These are phyloP conservation scores for Musa itinerans DNA, from an alignment of 176 grass and related monocot species.

Conservation along the genomic window DNA sequence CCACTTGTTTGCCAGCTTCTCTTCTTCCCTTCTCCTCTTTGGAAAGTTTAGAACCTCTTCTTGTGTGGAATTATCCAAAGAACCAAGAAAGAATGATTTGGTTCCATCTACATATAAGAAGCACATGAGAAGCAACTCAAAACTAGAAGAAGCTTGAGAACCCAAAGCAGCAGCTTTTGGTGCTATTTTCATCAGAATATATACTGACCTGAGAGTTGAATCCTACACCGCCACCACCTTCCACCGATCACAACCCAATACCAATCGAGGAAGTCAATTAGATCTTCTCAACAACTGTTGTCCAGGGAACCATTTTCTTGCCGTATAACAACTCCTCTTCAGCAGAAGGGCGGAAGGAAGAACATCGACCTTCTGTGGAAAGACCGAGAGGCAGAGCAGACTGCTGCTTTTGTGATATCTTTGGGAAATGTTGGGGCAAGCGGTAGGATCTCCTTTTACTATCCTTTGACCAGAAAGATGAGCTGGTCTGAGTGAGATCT, in stretches of 20 bases:
- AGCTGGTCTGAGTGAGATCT: neutral
- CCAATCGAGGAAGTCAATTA: neutral
- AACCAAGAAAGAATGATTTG: neutral
- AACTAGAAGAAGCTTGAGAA: neutral
- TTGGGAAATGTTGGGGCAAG: constrained; percentile 8
- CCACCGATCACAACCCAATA: neutral
- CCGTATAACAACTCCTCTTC: neutral
- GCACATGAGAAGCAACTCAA: neutral
- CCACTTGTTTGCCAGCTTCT: constrained; percentile 93
- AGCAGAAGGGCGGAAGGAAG: neutral
- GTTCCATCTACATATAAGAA: neutral
- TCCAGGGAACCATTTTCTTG: neutral
- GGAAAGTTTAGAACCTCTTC: neutral
- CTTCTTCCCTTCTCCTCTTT: no score
- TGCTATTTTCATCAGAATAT: neutral
- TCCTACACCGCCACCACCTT: neutral
- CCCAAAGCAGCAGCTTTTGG: neutral
- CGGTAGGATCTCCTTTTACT: constrained; percentile 6
- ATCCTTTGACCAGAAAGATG: constrained; percentile 3
- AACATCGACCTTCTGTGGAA: neutral
- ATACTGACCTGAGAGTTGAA: neutral
- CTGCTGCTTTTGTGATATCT: constrained; percentile 4
- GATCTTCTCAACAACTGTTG: neutral
- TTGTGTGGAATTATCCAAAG: no score
- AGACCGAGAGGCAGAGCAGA: neutral